Evolutionary conservation across 352 stramenopile genomes (phyloP), one percentile per base, ranked within the genome.

Genomic region (Phytophthora tentaculata): DNA sequence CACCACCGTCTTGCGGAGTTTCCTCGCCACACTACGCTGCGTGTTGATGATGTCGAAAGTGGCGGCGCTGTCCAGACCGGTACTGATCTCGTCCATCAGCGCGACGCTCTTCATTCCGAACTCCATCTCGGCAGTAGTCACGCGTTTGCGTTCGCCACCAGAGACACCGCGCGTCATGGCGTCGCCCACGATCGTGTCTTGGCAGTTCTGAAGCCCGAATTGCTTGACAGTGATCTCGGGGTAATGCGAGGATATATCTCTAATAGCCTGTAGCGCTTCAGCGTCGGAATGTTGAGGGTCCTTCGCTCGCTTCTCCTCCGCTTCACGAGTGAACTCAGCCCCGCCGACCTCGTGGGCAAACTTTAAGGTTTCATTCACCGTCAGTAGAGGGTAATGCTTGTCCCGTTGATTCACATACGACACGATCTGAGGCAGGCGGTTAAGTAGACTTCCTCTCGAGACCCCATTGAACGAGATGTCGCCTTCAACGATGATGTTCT

Each of bases 61-160:
- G 67, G 93, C 29, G 86, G 74, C 53, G 93, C 73, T 74, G 89
- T 92, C 57, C 76, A 98, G 79, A 3, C 95, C 95, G 14, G 92
- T 98, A 64, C 84, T 96, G 67, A 98, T 97, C 79, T 96, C 88
- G 69, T 98, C 94, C 69, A 88, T 86, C 23, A 95, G 84, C 24
- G 81, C 61, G 24, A 97, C 79, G 52, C 74, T 83, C 63, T 86
- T 82, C 47, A 79, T 73, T 29, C 79, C 76, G 54, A 94, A 85
- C 51, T 96, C 73, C 84, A 98, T 98, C 32, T 69, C 62, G 2
- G 35, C 54, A 3, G 62, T 91, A 23, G 87, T 74, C 1, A 74
- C 61, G 16, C 67, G 67, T 85, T 53, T 83, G 73, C 62, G 92
- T 80, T 70, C 92, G 91, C 92, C 92, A 28, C 92, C 92, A 5